These are phyloP conservation scores for Aspergillus jensenii DNA, from an alignment of 2,329 filamentous ascomycete species.

Conservation along the genomic window DNA sequence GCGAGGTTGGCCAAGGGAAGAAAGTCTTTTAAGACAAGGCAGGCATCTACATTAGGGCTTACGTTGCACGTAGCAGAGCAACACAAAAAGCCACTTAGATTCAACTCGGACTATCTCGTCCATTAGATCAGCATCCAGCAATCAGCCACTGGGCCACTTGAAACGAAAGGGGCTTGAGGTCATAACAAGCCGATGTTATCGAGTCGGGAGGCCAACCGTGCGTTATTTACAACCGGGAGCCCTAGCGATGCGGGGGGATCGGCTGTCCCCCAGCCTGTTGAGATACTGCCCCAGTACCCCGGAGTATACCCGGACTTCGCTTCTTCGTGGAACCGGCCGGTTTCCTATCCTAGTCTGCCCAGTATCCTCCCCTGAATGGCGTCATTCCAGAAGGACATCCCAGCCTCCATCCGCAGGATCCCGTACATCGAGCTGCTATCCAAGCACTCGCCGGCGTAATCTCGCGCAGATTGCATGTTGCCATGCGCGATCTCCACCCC, in stretches of 20 bases:
- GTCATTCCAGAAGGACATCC: slow-evolving; percentile 39
- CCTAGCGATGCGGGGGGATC: not conserved
- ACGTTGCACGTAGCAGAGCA: no score
- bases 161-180: not conserved
- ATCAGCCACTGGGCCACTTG: not conserved
- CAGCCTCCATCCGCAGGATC: slow-evolving; percentile 33
- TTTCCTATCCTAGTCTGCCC: not conserved
- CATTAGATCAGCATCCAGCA: no score
- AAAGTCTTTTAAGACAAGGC: no score
- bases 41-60: no score
- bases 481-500: slow-evolving; percentile 30
- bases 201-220: not conserved
- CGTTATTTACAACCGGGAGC: slow-evolving; percentile 1
- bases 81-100: no score
- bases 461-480: slow-evolving; percentile 37
- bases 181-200: not conserved
- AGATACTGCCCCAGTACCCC: not conserved
- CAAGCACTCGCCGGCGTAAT: slow-evolving; percentile 37
- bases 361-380: slow-evolving; percentile 27
- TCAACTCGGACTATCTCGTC: no score
- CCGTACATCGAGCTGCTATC: slow-evolving; percentile 42
- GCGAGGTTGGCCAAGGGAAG: no score
- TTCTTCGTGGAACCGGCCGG: not conserved
- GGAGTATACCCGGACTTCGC: not conserved
- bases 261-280: not conserved